Evolutionary conservation across 1,284 basidiomycete genomes (phyloP).

Genomic region (Ustilago shanxiensis): DNA sequence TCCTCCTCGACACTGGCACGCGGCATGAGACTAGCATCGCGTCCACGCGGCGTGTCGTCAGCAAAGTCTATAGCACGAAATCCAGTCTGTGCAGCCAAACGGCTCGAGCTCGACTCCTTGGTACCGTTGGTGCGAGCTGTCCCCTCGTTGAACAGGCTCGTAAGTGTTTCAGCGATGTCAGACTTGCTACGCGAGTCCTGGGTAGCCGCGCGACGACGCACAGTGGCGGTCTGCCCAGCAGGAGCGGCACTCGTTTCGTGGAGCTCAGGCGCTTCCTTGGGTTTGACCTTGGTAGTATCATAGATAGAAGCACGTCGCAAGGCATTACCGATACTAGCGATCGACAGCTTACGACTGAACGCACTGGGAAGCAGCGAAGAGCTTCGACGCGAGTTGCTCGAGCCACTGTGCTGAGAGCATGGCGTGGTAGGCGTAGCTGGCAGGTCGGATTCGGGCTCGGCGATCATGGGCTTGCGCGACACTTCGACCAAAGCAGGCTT

Average conservation of each 20-base stretch:
- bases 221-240: background rate
- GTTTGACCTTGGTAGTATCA: conserved; percentile 32
- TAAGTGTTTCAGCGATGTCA: conserved; percentile 35
- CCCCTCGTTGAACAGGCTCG: conserved; percentile 30
- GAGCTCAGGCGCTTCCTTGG: conserved; percentile 15
- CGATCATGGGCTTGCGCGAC: background rate
- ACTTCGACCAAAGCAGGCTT: conserved; percentile 1
- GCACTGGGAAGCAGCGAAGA: conserved; percentile 19
- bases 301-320: conserved; percentile 43
- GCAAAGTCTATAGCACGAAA: conserved; percentile 45
- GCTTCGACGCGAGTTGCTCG: conserved; percentile 20
- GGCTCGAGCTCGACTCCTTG: background rate
- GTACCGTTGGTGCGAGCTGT: conserved; percentile 21
- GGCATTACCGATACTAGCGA: conserved; percentile 41
- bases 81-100: conserved; percentile 9
- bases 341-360: conserved; percentile 41
- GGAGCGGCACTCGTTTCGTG: background rate
- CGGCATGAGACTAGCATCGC: conserved; percentile 17
- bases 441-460: conserved; percentile 7
- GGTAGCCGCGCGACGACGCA: conserved; percentile 20
- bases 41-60: conserved; percentile 50
- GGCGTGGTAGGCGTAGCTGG: conserved; percentile 31
- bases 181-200: conserved; percentile 34
- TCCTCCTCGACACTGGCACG: conserved; percentile 23
- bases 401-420: conserved; percentile 15